A percentile compares a stretch with the other conserved stretches of the same genome.
Conservation (phyloP, 495 filamentous ascomycete genomes). For the Aspergillus olivimuriae region DNA sequence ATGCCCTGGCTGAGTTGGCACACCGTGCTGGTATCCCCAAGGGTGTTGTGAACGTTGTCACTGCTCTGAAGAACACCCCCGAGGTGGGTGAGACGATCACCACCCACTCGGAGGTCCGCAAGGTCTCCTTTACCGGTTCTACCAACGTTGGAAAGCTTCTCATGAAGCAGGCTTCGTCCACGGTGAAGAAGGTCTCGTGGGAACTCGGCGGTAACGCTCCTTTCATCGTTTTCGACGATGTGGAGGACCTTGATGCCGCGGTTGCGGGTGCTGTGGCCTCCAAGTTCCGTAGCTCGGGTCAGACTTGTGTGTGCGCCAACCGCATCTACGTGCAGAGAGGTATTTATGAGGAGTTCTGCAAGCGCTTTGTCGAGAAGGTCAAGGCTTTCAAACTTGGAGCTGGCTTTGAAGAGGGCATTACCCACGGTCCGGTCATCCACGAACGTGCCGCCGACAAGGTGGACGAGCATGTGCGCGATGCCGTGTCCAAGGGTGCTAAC, state of each 20-base stretch:
- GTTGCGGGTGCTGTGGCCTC: constrained; percentile 67
- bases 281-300: constrained; percentile 84
- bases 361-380: constrained; percentile 67
- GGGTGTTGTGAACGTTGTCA: constrained; percentile 80
- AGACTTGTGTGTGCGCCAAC: constrained; percentile 90
- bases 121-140: constrained; percentile 86
- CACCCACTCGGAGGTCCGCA: constrained; percentile 64
- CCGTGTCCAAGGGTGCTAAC: constrained; percentile 65
- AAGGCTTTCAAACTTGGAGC: constrained; percentile 70
- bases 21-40: constrained; percentile 77
- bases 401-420: constrained; percentile 63
- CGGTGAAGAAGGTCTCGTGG: constrained; percentile 80
- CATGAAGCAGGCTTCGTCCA: constrained; percentile 74
- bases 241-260: constrained; percentile 69
- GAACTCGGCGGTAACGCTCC: constrained; percentile 89
- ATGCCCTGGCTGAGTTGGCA: constrained; percentile 77
- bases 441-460: constrained; percentile 69
- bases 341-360: constrained; percentile 70
- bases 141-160: constrained; percentile 82
- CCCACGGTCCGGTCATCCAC: constrained; percentile 82
- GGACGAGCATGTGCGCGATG: constrained; percentile 70
- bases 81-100: constrained; percentile 68
- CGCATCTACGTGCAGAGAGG: constrained; percentile 76
- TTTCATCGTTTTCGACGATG: constrained; percentile 89
- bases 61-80: constrained; percentile 63